Evolutionary conservation across 768 basidiomycete genomes (phyloP), one percentile per base, ranked within the genome.

Genomic region (Rubroboletus pulcherrimus): DNA sequence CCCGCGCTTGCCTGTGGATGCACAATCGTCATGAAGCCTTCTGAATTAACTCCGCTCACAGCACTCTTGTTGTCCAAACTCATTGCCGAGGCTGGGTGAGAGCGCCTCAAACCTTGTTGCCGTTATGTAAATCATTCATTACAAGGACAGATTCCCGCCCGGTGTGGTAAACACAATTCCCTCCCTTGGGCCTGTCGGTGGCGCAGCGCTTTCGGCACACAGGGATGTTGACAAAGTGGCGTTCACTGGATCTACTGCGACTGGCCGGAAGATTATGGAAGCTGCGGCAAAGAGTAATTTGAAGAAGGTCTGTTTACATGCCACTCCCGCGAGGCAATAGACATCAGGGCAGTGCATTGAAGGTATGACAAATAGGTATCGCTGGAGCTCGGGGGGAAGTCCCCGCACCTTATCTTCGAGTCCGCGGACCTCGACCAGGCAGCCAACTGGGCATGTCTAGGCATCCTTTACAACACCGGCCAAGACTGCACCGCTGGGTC

Each of bases 401-500:
- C 88, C 26, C 91, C 91, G 17, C 85, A 92, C 60, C 75, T 98
- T 57, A 76, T 98, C 59, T 98, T 97, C 65, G 88, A 93, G 63
- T 89, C 88, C 40, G 94, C 95, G 37, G 88, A 98, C 71, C 74
- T 97, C 55, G 91, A 97, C 55, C 56, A 70, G 83, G 92, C 93
- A 53, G 89, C 91, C 30, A 84, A 80, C 61, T 96, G 93, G 93
- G 83, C 85, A 21, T 87, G 86, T 8, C 77, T 94, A 24, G 93
- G 93, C 21, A 87, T 94, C 53, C 85, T 87, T 63, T 93, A 90
- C 73, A 92, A 92, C 63, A 84, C 88, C 35, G 91, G 92, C n/a
- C 91, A 96, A 72, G 91, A 93, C 67, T 97, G 95, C 71, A 92
- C 90, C 4, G 93, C 93, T 24, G 93, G 95, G 39, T 95, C 93